These are phyloP conservation scores for Scortechinia acanthostroma DNA, from an alignment of 2,329 filamentous ascomycete genomes.

Conservation along the genomic window DNA sequence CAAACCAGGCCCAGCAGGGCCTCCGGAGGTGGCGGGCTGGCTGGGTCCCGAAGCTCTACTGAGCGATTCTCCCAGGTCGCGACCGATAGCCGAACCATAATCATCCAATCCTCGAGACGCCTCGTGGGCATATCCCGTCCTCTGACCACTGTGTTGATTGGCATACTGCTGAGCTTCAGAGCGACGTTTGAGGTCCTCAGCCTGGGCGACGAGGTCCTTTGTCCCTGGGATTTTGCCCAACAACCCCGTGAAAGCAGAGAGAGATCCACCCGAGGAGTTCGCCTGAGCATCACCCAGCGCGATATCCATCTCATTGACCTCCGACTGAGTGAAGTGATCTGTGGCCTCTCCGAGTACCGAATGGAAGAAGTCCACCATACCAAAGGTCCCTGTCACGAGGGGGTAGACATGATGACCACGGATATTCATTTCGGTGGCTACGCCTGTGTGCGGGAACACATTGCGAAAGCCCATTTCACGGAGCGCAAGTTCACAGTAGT, in stretches of 20 bases:
- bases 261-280: constrained; percentile 11
- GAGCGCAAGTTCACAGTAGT: constrained; percentile 74
- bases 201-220: constrained; percentile 60
- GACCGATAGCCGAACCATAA: background rate
- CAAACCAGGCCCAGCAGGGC: background rate
- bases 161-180: constrained; percentile 62
- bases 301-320: constrained; percentile 74
- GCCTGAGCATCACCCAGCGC: constrained; percentile 65
- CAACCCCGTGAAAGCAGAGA: constrained; percentile 61
- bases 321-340: constrained; percentile 78
- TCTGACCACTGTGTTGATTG: background rate
- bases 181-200: constrained; percentile 48
- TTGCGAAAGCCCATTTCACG: constrained; percentile 63
- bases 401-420: constrained; percentile 65
- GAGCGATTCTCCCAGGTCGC: background rate
- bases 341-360: constrained; percentile 72
- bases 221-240: constrained; percentile 69
- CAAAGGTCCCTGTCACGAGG: constrained; percentile 70
- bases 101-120: background rate
- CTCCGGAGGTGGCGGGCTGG: background rate
- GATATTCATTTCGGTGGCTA: constrained; percentile 55
- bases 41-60: background rate
- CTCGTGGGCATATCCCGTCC: background rate
- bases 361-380: constrained; percentile 77
- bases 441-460: constrained; percentile 72